Evolutionary conservation across 2,329 filamentous ascomycete species (phyloP), one percentile per base, ranked within the genome.

Genomic region (Zymoseptoria passerinii): DNA sequence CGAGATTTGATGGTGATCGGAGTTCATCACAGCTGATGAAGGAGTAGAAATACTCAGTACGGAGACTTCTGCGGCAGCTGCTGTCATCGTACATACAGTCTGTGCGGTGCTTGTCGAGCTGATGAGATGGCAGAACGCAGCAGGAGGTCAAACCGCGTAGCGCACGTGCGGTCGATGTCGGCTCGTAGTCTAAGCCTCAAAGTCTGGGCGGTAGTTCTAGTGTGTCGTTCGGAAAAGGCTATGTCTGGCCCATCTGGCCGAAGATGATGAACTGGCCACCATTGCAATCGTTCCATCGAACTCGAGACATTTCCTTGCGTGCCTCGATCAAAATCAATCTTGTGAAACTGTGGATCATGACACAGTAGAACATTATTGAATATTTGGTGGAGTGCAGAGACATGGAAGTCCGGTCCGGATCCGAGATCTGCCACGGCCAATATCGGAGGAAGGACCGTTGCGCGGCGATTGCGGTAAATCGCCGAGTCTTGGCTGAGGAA

Each of bases 401-500:
- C 13, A 44, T 13, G 35, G 4, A n/a, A n/a, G 13, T 13, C 3
- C 35, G 35, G 35, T 13, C 10, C 35, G 35, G 35, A 44, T 44
- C 35, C 35, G 35, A 44, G 16, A n/a, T 13, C 35, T 44, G 2
- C 16, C 35, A 44, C 35, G 35, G 35, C 35, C 13, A 44, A 6
- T n/a, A n/a, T 44, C 35, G 35, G 35, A 16, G 35, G 35, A 16
- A n/a, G 35, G 35, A 44, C 10, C 10, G 35, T 44, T 40, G 9
- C 35, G 10, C 35, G 35, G 35, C 35, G 2, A 40, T 40, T 44
- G 35, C 35, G 35, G 35, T 44, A 44, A 44, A 44, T 44, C 16
- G 28, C 28, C 28, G 28, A 29, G 6, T 29, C 48, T 78, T 55
- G 71, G 73, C 8, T 75, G 76, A n/a, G n/a, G n/a, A n/a, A n/a